These are phyloP conservation scores for Solanum tarijense DNA, from an alignment of 257 asterid genomes.

Conservation along the genomic window DNA sequence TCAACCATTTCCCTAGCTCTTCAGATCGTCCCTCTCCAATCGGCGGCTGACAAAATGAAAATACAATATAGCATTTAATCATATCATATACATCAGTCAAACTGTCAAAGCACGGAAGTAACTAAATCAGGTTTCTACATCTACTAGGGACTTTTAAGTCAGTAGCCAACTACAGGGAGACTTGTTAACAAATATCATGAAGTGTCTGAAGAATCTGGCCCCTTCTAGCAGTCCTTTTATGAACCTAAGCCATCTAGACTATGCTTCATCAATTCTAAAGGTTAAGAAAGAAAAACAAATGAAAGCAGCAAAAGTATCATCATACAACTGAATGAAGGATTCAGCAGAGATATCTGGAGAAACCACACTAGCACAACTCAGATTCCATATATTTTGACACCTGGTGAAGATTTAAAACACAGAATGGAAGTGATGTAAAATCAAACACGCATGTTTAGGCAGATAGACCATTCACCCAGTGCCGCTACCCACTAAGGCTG, in stretches of 20 bases:
- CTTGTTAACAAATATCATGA: neutral
- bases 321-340: neutral
- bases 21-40: conserved; percentile 53
- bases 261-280: neutral
- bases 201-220: neutral
- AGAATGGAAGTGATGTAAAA: neutral
- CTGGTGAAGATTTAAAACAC: neutral
- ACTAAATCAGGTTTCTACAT: neutral
- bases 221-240: neutral
- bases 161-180: neutral
- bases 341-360: neutral
- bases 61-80: neutral
- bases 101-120: neutral
- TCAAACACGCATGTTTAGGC: neutral
- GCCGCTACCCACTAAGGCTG: neutral
- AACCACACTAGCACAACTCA: neutral
- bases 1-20: conserved; percentile 77
- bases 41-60: conserved; percentile 55
- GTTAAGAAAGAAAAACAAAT: neutral
- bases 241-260: neutral
- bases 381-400: neutral
- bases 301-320: neutral
- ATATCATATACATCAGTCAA: neutral
- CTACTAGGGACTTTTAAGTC: neutral
- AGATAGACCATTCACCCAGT: neutral